Evolutionary conservation across 2,329 filamentous ascomycete genomes (phyloP), one percentile per base, ranked within the genome.

Genomic region (Fusarium sp.): DNA sequence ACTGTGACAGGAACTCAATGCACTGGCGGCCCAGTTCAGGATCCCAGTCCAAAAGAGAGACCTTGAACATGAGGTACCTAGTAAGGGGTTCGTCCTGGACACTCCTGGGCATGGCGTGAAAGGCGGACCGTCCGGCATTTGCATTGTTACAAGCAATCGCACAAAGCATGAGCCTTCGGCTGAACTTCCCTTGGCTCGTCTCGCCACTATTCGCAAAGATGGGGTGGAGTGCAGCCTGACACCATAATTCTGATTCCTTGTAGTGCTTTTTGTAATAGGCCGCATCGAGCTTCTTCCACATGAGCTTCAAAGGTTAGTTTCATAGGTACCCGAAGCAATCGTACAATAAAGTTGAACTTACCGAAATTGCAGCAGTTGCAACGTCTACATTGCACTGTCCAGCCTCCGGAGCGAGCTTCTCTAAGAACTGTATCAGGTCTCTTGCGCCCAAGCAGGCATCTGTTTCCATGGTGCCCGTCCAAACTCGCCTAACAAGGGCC

Each of bases 241-340:
- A 96, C 92, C 92, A 97, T 46, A 79, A 76, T 61, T 89, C 84
- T 1, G 89, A 84, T 12, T 79, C 64, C 3, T 81, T 77, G 51
- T 83, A 84, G 13, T 86, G 76, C 2, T 81, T 78, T 29, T 84
- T 80, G 1, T 76, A 76, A 60, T 85, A 86, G 12, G 80, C 79
- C 1, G 80, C 75, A 48, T 93, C 90, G n/a, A 91, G 80, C 25
- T 83, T 85, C 75, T 92, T 95, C 92, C 93, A 97, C 4, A 97
- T 77, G 4, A 97, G 75, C 90, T 94, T 58, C 10, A 22, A 39
- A 26, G 60, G 70, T 70, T 28, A 70, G 61, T 19, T 19, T 19
- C 34, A 7, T 19, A 15, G 1, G 15, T 12, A 11, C 7, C 11
- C 19, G 6, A 9, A 32, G 15, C 22, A 11, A 29, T 19, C 19